A percentile compares a stretch with the other conserved stretches of the same genome.
Conservation (phyloP, 1,284 basidiomycete species). For the Taiwanofungus camphoratus region DNA sequence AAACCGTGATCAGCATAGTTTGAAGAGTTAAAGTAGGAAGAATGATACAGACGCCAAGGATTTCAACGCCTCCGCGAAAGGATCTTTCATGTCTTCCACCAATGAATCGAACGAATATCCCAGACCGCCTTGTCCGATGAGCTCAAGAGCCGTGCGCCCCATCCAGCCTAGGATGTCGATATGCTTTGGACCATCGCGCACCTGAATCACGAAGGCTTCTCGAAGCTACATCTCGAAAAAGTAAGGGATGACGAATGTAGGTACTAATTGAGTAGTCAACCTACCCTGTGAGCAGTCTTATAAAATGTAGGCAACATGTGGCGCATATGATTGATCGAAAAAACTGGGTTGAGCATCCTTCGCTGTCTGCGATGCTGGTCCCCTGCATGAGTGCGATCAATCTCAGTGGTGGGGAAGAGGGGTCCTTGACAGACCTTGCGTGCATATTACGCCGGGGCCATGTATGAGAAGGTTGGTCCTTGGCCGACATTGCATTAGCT, state of each 20-base stretch:
- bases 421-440: conserved; percentile 8
- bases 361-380: conserved; percentile 23
- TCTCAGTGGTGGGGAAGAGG: background rate
- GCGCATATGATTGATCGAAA: conserved; percentile 22
- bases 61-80: conserved; percentile 27
- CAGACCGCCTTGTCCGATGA: conserved; percentile 31
- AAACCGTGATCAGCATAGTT: background rate
- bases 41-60: conserved; percentile 19
- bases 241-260: background rate
- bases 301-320: conserved; percentile 23
- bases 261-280: conserved; percentile 7
- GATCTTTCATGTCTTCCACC: conserved; percentile 16
- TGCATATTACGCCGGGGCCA: conserved; percentile 18
- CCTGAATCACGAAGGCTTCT: conserved; percentile 14
- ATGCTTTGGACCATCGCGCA: conserved; percentile 15
- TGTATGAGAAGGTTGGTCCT: conserved; percentile 4
- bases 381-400: conserved; percentile 12
- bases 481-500: conserved; percentile 4
- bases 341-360: conserved; percentile 25
- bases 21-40: background rate
- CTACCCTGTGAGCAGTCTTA: conserved; percentile 6
- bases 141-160: conserved; percentile 31
- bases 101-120: conserved; percentile 33
- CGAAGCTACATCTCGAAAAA: conserved; percentile 11
- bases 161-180: conserved; percentile 31